Evolutionary conservation across 371 early-diverging fungal genomes (phyloP).

Genomic region (Batkoa obscura): DNA sequence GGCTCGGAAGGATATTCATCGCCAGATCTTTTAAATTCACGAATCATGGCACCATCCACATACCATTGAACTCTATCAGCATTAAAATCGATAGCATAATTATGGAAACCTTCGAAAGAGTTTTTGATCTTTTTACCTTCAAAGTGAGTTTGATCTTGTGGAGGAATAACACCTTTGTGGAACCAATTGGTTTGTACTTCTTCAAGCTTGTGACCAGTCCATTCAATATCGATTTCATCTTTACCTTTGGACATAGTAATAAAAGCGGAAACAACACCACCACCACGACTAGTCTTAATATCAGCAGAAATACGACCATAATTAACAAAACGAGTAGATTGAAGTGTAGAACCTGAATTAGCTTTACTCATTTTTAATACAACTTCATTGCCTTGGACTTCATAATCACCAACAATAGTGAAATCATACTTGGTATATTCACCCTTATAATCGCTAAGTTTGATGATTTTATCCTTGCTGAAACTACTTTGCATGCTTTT

Average conservation of each 20-base stretch:
- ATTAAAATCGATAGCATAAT: slow-evolving; percentile 29
- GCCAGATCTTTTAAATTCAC: slow-evolving; percentile 12
- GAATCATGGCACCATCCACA: slow-evolving; percentile 24
- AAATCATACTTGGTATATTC: neutral
- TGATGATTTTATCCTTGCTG: neutral
- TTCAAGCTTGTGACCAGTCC: slow-evolving; percentile 8
- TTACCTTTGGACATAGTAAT: slow-evolving; percentile 15
- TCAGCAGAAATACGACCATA: slow-evolving; percentile 6
- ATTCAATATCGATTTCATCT: slow-evolving; percentile 21
- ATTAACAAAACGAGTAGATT: slow-evolving; percentile 2
- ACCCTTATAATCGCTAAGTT: neutral
- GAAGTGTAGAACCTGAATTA: neutral
- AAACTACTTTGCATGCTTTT: neutral
- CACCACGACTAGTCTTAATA: slow-evolving; percentile 6
- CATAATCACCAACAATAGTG: neutral
- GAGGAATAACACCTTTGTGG: slow-evolving; percentile 7
- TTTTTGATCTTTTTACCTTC: slow-evolving; percentile 5
- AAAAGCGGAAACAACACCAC: slow-evolving; percentile 16
- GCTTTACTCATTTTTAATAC: neutral
- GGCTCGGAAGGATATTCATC: neutral
- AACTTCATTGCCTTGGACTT: neutral
- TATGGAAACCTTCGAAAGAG: slow-evolving; percentile 12
- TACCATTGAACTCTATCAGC: slow-evolving; percentile 28
- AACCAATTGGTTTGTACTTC: slow-evolving; percentile 12
- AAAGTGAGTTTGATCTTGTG: neutral